Percentiles rank a stretch among this genome's conserved stretches.
Conservation (phyloP, 148 eudicot genomes). For the Heliamphora exappendiculata region DNA sequence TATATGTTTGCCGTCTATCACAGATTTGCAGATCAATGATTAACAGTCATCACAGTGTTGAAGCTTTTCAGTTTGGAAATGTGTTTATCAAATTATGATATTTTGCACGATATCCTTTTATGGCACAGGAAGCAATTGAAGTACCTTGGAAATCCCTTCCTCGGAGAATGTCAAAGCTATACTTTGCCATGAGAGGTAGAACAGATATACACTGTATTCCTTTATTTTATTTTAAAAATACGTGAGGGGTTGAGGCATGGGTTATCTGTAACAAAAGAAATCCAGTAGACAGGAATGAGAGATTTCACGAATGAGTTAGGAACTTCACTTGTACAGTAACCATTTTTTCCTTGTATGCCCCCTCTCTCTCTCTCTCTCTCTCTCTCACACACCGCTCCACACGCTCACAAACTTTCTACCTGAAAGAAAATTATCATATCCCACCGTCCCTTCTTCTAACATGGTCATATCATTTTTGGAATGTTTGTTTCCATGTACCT, state of each 20-base stretch:
- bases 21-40: neutral
- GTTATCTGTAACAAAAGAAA: neutral
- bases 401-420: neutral
- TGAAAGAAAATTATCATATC: neutral
- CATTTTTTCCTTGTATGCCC: neutral
- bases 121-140: constrained; percentile 72
- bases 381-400: too few relatives aligned
- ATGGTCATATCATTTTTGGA: too few relatives aligned
- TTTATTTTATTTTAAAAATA: neutral
- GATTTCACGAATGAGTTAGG: neutral
- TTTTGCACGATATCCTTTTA: neutral
- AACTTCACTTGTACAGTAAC: neutral
- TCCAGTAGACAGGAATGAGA: neutral
- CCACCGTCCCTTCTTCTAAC: neutral
- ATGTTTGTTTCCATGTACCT: neutral
- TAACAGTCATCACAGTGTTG: neutral
- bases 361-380: too few relatives aligned
- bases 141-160: constrained; percentile 84
- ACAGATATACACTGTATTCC: neutral
- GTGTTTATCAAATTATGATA: neutral
- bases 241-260: neutral
- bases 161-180: constrained; percentile 61
- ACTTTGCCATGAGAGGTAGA: constrained; percentile 91
- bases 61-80: neutral
- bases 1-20: neutral